phyloP scores from a whole-genome alignment of 139 green algal species.

The Chlamydomonas sphaeroides region DNA sequence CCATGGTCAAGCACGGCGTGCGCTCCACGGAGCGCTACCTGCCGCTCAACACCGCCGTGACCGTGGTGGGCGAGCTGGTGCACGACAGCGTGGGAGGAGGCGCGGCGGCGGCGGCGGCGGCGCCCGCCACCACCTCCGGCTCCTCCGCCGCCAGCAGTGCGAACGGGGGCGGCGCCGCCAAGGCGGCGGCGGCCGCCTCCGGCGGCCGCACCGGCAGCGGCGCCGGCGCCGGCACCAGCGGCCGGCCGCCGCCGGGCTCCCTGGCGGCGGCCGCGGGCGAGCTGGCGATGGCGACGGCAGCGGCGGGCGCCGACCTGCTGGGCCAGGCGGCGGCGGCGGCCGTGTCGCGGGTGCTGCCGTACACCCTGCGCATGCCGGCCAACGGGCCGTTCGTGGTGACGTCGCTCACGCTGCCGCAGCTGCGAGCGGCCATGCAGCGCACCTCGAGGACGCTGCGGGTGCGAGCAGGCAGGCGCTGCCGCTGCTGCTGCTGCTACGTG shows the following conservation, averaged over 20 bases:
- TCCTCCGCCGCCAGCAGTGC: no score
- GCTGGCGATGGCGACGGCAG: not conserved
- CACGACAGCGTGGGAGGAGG: not conserved
- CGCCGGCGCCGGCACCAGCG: conserved; percentile 1
- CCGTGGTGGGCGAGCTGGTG: conserved; percentile 60
- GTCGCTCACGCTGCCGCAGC: conserved; percentile 47
- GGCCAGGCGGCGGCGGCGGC: not conserved
- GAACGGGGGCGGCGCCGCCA: no score
- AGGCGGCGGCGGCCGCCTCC: not conserved
- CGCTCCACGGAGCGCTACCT: conserved; percentile 60
- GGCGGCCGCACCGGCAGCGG: no score
- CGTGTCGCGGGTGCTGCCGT: conserved; percentile 18
- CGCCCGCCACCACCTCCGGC: not conserved
- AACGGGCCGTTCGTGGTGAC: conserved; percentile 49
- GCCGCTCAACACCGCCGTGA: conserved; percentile 56
- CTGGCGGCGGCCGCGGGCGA: not conserved
- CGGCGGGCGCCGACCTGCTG: not conserved
- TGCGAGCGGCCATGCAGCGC: conserved; percentile 23
- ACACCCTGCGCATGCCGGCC: conserved; percentile 40
- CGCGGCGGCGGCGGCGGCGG: no score
- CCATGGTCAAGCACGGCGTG: conserved; percentile 57
- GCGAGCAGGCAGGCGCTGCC: no score
- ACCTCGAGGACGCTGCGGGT: conserved; percentile 29
- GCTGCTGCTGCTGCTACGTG: no score
- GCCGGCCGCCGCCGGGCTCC: not conserved